A percentile compares a stretch with the other conserved stretches of the same genome.
phyloP scores from a whole-genome alignment of 176 grass and related monocot species.

The Eragrostis nindensis region DNA sequence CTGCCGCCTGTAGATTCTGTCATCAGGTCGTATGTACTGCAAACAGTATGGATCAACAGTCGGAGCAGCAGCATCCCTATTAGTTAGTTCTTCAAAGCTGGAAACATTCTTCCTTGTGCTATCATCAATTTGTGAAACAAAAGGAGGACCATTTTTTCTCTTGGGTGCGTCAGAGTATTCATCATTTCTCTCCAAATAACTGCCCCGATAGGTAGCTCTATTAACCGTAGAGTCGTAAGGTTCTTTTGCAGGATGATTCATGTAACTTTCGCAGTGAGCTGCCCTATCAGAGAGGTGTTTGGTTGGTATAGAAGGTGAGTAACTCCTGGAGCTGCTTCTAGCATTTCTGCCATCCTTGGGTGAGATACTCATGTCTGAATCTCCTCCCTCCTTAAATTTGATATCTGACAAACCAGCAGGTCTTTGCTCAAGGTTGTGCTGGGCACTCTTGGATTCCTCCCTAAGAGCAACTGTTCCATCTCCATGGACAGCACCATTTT shows the following conservation, averaged over 20 bases:
- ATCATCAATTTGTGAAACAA: conserved; percentile 21
- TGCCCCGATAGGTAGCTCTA: conserved; percentile 14
- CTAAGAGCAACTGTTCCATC: conserved; percentile 27
- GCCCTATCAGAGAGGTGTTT: conserved; percentile 1
- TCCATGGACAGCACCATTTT: background rate
- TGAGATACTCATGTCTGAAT: conserved; percentile 70
- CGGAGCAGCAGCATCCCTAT: background rate
- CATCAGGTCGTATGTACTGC: conserved; percentile 25
- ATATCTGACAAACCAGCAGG: conserved; percentile 6
- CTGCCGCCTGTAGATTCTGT: background rate
- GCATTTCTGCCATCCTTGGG: conserved; percentile 31
- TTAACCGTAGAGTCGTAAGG: background rate
- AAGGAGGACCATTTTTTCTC: background rate
- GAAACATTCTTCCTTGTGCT: conserved; percentile 33
- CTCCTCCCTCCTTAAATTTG: conserved; percentile 13
- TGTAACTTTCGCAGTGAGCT: conserved; percentile 10
- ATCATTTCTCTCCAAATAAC: conserved; percentile 19
- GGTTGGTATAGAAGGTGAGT: conserved; percentile 12
- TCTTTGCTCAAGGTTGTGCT: conserved; percentile 2
- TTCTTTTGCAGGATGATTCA: conserved; percentile 9
- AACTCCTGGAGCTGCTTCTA: conserved; percentile 28
- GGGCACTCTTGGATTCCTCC: conserved; percentile 9
- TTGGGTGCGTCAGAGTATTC: background rate
- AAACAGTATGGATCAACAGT: conserved; percentile 21
- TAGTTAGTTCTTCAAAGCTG: conserved; percentile 28